Evolutionary conservation across 352 stramenopile genomes (phyloP).

Genomic region (Pythium scleroteichum): DNA sequence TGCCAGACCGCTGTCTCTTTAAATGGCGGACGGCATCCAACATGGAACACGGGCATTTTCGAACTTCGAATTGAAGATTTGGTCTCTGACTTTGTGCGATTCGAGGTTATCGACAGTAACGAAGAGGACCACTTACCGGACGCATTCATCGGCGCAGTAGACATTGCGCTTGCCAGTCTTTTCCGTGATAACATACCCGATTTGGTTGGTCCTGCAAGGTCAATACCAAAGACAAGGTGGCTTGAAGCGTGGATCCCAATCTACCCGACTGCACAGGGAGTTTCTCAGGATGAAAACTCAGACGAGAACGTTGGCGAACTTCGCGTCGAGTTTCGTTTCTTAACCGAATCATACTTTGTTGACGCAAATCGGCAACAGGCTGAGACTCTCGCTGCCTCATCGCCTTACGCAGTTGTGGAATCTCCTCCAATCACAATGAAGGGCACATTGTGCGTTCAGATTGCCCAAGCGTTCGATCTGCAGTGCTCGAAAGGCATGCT

Average conservation of each 20-base stretch:
- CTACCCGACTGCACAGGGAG: slow-evolving; percentile 14
- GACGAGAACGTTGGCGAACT: slow-evolving; percentile 35
- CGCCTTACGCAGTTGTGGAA: slow-evolving; percentile 3
- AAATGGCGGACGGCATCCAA: slow-evolving; percentile 49
- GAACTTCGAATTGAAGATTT: slow-evolving; percentile 33
- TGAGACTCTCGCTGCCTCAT: background rate
- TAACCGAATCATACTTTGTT: slow-evolving; percentile 36
- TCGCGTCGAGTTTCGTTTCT: slow-evolving; percentile 54
- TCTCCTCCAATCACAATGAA: background rate
- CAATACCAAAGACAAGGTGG: slow-evolving; percentile 34
- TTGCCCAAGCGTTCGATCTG: slow-evolving; percentile 34
- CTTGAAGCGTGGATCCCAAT: slow-evolving; percentile 51
- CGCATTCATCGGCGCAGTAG: slow-evolving; percentile 38
- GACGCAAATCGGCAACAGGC: slow-evolving; percentile 11
- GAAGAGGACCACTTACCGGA: slow-evolving; percentile 57
- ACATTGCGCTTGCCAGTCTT: slow-evolving; percentile 34
- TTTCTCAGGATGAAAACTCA: slow-evolving; percentile 7
- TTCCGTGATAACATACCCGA: slow-evolving; percentile 25
- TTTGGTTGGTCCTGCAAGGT: background rate
- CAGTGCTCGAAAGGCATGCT: slow-evolving; percentile 39
- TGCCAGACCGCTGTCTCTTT: slow-evolving; percentile 51
- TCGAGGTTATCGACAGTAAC: slow-evolving; percentile 57
- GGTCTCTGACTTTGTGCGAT: slow-evolving; percentile 35
- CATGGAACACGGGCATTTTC: slow-evolving; percentile 50
- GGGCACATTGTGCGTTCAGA: slow-evolving; percentile 38